Conservation (phyloP, 2,329 filamentous ascomycete genomes). For the Pseudocercospora fijiensis region DNA sequence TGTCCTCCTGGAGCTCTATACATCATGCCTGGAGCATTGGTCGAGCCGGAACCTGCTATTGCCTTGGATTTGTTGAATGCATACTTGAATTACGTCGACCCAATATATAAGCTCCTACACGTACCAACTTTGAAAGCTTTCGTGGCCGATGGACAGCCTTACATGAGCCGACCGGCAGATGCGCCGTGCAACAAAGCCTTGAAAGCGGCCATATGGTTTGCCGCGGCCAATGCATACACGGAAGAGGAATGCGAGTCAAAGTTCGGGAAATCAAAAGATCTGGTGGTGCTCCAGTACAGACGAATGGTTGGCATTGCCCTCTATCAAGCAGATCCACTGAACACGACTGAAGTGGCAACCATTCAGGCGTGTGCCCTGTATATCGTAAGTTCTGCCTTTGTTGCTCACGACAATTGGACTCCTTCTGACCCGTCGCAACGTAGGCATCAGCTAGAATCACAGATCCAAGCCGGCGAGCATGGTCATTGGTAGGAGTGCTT, state of each 20-base stretch:
- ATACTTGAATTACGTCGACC: constrained; percentile 34
- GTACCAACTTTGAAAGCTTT: constrained; percentile 29
- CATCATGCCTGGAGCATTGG: constrained; percentile 35
- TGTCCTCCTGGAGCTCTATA: constrained; percentile 35
- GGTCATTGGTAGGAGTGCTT: constrained; percentile 35
- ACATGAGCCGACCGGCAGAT: constrained; percentile 29
- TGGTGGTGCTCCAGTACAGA: constrained; percentile 29
- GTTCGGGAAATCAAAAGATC: constrained; percentile 24
- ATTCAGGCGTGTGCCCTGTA: constrained; percentile 36
- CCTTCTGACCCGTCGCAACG: neutral
- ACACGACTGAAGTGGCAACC: constrained; percentile 35
- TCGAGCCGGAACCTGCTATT: constrained; percentile 27
- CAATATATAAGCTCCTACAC: constrained; percentile 35
- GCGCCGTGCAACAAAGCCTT: constrained; percentile 31
- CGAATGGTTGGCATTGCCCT: constrained; percentile 34
- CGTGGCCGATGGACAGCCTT: constrained; percentile 28
- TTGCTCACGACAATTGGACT: neutral
- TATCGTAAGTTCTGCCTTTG: constrained; percentile 22
- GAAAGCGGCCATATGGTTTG: constrained; percentile 35
- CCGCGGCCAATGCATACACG: constrained; percentile 34
- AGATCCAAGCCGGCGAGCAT: constrained; percentile 33
- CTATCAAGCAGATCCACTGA: constrained; percentile 36
- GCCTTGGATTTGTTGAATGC: constrained; percentile 25
- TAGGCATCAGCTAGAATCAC: constrained; percentile 29
- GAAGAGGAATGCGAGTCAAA: constrained; percentile 32